Evolutionary conservation across 345 rosid species (phyloP).

Genomic region (Erucastrum elatum): DNA sequence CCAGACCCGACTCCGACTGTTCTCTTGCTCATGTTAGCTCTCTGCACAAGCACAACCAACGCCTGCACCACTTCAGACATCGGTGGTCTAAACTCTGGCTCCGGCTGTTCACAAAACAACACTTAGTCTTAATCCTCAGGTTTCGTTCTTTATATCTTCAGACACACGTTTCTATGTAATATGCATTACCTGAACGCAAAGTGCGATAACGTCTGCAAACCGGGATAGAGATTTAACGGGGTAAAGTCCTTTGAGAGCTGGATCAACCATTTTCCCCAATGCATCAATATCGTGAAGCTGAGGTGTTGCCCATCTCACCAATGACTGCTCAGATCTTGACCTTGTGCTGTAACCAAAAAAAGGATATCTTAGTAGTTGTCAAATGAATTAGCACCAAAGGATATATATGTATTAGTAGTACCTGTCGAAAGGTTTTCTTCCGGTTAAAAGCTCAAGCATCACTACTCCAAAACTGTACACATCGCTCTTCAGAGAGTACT

Average conservation of each 20-base stretch:
- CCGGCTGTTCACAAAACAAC: conserved; percentile 57
- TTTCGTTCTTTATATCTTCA: neutral
- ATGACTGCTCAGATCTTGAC: conserved; percentile 84
- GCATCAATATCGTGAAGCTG: conserved; percentile 99
- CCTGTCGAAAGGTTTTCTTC: conserved; percentile 98
- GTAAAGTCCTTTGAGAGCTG: conserved; percentile 88
- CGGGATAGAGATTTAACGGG: conserved; percentile 97
- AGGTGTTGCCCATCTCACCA: conserved; percentile 99
- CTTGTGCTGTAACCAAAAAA: conserved; percentile 55
- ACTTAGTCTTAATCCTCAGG: neutral
- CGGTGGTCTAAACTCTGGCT: conserved; percentile 97
- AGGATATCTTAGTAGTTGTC: neutral
- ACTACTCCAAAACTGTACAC: conserved; percentile 94
- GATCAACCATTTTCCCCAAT: conserved; percentile 95
- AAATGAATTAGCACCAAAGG: neutral
- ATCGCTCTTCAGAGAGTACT: conserved; percentile 87
- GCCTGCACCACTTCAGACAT: conserved; percentile 99
- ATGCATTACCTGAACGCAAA: conserved; percentile 75
- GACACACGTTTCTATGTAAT: no score
- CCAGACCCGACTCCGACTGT: conserved; percentile 59
- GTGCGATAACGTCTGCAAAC: conserved; percentile 97
- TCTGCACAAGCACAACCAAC: conserved; percentile 86
- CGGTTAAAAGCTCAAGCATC: conserved; percentile 97
- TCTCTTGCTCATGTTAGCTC: conserved; percentile 98
- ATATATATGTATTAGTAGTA: conserved; percentile 8